Evolutionary conservation across 1,284 basidiomycete genomes (phyloP), one percentile per base, ranked within the genome.

Genomic region (Rhodotorula sp.): DNA sequence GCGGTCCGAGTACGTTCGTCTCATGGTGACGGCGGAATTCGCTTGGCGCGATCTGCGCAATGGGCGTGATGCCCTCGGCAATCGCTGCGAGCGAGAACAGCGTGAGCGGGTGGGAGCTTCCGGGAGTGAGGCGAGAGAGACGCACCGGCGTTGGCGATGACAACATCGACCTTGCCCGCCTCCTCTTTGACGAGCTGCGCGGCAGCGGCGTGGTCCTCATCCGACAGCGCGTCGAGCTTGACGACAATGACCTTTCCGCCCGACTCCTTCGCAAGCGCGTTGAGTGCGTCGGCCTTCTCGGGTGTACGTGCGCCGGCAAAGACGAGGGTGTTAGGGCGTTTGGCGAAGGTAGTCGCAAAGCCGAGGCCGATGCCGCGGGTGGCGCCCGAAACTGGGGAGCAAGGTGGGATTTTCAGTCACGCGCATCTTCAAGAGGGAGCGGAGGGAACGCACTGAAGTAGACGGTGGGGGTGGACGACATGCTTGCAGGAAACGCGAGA

Each of bases 261-360:
- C 13, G 32, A 27, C 41, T 56, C 53, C 8, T 55, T 21, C 15
- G 62, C 62, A 32, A 64, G 53, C 3, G 21, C n/a, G 25, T 64
- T 55, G 22, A 64, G 41, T 9, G 17, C 36, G 27, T 55, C 53
- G n/a, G 76, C 76, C 21, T 37, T 50, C 22, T 50, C 15, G 3
- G 76, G 72, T 27, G 75, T 58, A 4, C 79, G 73, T 2, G 71
- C 75, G 9, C 75, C 75, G 13, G 78, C 78, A 53, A 76, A 79
- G 64, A 78, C 62, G 50, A 77, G 44, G 19, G 56, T 61, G 51
- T 72, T 41, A 32, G 58, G 32, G 0, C 67, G 66, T 25, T 51
- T 29, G 36, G 73, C 50, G 37, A 78, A 68, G 3, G 55, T 21
- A 1, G 62, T 46, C 51, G 78, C 74, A 53, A 79, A 67, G 1